Evolutionary conservation across 1,139 yeast genomes (phyloP).

Genomic region (Candida tetrigidarum): DNA sequence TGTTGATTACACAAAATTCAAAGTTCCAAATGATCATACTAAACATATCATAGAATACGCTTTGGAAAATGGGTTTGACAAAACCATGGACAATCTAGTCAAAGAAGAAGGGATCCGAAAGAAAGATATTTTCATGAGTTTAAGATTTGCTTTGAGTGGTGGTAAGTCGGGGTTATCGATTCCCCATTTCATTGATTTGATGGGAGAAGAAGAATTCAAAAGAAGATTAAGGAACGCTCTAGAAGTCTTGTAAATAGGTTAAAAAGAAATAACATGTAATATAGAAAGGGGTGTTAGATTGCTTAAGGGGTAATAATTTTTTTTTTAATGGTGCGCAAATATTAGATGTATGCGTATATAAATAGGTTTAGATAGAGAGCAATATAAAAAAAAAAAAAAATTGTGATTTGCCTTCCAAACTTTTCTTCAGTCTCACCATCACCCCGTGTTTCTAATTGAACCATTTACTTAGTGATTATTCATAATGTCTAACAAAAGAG

Average conservation of each 20-base stretch:
- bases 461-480: no score
- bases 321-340: background rate
- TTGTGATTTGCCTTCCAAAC: background rate
- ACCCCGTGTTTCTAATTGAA: background rate
- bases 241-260: conserved; percentile 13
- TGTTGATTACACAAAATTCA: conserved; percentile 33
- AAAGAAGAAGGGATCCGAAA: conserved; percentile 29
- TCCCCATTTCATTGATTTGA: conserved; percentile 57
- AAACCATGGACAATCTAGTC: conserved; percentile 17
- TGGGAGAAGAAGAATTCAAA: conserved; percentile 53
- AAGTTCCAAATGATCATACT: conserved; percentile 16
- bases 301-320: background rate
- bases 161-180: conserved; percentile 72
- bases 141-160: conserved; percentile 78
- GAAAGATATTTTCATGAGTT: conserved; percentile 58
- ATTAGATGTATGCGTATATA: no score
- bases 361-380: no score
- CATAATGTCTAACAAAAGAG: conserved; percentile 8
- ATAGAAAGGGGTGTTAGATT: no score
- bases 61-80: conserved; percentile 19
- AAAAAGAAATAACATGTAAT: background rate
- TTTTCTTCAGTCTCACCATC: background rate
- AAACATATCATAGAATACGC: conserved; percentile 9
- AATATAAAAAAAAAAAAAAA: background rate
- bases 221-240: conserved; percentile 38